Evolutionary conservation across 352 stramenopile species (phyloP).

Genomic region (Pythium folliculosum): DNA sequence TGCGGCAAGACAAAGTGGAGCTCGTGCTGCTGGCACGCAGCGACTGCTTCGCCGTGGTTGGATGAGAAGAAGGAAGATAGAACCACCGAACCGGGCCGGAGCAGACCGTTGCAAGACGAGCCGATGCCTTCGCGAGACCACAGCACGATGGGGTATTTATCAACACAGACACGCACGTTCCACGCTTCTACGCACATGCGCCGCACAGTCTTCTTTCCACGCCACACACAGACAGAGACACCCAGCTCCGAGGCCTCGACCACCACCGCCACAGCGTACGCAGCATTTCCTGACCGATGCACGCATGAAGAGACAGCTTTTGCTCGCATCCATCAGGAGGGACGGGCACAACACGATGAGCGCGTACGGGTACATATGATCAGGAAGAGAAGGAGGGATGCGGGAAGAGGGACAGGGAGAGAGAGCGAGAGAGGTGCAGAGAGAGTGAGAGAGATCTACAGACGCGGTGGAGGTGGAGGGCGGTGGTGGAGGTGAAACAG

Average conservation of each 20-base stretch:
- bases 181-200: constrained; percentile 1
- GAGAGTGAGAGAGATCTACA: background rate
- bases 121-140: constrained; percentile 2
- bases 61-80: constrained; percentile 19
- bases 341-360: no score
- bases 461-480: no score
- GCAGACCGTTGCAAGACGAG: constrained; percentile 1
- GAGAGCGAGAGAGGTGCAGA: background rate
- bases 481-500: no score
- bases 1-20: constrained; percentile 25
- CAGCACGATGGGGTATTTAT: constrained; percentile 18
- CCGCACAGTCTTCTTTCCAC: constrained; percentile 7
- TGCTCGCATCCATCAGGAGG: no score
- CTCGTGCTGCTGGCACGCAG: constrained; percentile 63
- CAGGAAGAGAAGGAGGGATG: background rate
- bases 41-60: constrained; percentile 71
- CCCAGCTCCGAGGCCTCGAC: background rate
- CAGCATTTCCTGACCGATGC: background rate
- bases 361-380: background rate
- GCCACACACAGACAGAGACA: background rate
- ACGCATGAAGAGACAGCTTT: no score
- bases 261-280: background rate
- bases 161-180: constrained; percentile 10
- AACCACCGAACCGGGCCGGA: background rate
- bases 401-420: background rate